These are phyloP conservation scores for Colletotrichum eremochloae DNA, from an alignment of 2,329 filamentous ascomycete genomes.

Conservation along the genomic window DNA sequence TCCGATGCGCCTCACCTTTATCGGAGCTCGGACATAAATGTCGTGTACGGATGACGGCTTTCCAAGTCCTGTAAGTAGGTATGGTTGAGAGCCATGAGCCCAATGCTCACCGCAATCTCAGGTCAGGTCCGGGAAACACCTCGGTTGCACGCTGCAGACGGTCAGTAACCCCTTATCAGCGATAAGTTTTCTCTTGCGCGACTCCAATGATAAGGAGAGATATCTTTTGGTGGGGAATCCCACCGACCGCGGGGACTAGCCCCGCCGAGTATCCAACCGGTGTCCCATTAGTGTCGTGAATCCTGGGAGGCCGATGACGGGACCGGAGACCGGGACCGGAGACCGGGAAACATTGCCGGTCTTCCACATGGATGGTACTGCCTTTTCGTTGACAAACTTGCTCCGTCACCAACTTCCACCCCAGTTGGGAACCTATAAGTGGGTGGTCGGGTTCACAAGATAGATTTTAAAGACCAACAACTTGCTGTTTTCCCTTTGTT, in stretches of 20 bases:
- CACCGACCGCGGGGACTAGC: constrained; percentile 20
- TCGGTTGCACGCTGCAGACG: constrained; percentile 12
- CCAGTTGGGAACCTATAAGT: background rate
- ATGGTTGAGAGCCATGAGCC: background rate
- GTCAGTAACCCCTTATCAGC: background rate
- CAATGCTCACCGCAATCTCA: background rate
- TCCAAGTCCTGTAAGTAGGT: background rate
- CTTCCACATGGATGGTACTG: background rate
- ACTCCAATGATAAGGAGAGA: background rate
- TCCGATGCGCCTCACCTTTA: background rate
- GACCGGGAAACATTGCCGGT: constrained; percentile 35
- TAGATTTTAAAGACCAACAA: background rate
- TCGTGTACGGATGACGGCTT: background rate
- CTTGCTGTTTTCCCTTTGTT: background rate
- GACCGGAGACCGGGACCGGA: constrained; percentile 38
- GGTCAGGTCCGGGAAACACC: background rate
- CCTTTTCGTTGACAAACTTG: background rate
- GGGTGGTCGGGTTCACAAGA: background rate
- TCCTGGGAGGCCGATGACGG: constrained; percentile 28
- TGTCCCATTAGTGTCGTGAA: background rate
- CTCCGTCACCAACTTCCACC: background rate
- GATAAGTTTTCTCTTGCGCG: constrained; percentile 13
- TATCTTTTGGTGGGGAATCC: background rate
- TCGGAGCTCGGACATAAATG: background rate
- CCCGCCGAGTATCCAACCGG: background rate